Evolutionary conservation across 2,329 filamentous ascomycete genomes (phyloP).

Genomic region (Cercospora berteroae): DNA sequence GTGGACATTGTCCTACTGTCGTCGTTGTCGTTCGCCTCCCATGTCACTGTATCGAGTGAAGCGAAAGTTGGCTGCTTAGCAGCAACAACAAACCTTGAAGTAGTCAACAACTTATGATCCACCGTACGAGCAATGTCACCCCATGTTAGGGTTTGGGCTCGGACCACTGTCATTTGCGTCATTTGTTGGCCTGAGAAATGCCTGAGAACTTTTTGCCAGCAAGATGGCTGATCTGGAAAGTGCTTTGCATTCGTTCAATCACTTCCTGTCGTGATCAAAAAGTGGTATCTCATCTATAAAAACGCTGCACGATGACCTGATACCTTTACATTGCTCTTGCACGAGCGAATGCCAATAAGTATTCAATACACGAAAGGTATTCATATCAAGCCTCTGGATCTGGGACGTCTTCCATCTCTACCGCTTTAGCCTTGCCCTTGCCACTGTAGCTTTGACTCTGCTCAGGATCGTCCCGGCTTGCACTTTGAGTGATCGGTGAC

Average conservation of each 20-base stretch:
- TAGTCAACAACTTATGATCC: not conserved
- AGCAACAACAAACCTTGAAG: not conserved
- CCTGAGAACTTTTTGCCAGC: not conserved
- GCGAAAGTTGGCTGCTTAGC: not conserved
- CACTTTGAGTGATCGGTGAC: not conserved
- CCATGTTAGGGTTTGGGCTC: not conserved
- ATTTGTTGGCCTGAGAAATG: conserved; percentile 4
- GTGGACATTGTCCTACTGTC: not conserved
- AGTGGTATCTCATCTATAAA: too few species aligned
- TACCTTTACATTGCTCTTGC: not conserved
- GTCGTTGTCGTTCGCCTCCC: not conserved
- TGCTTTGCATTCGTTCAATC: not conserved
- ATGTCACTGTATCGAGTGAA: not conserved
- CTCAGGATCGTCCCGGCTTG: not conserved
- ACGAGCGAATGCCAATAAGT: not conserved
- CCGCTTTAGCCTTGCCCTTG: conserved; percentile 39
- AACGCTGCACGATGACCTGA: not conserved
- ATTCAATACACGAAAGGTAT: not conserved
- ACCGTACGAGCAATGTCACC: not conserved
- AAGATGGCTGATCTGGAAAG: not conserved
- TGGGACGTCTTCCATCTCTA: conserved; percentile 42
- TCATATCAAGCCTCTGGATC: conserved; percentile 27
- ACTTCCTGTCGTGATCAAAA: too few species aligned
- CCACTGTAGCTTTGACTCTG: conserved; percentile 23
- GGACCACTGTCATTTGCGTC: not conserved